A percentile compares a stretch with the other conserved stretches of the same genome.
These are phyloP conservation scores for Ligustrum vulgare DNA, from an alignment of 257 asterid species.

Conservation along the genomic window DNA sequence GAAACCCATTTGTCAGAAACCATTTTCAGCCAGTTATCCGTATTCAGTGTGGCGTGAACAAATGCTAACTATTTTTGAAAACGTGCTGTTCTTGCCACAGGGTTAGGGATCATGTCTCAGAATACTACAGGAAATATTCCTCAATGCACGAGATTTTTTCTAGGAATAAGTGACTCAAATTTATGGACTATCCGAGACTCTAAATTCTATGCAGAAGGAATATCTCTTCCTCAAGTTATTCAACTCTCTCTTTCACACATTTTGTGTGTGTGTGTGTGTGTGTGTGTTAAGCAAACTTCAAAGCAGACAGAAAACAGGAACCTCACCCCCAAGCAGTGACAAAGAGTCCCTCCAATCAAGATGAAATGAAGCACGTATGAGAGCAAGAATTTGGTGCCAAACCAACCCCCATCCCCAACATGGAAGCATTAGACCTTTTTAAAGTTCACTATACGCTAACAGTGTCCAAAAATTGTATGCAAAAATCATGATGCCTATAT, in stretches of 20 bases:
- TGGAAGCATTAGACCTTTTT: neutral
- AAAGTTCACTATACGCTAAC: neutral
- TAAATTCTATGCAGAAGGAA: neutral
- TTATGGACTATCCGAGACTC: neutral
- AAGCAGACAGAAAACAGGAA: neutral
- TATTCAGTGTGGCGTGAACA: neutral
- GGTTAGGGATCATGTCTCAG: neutral
- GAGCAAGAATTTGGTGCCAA: neutral
- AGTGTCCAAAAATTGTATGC: neutral
- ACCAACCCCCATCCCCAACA: neutral
- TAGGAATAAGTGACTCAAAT: neutral
- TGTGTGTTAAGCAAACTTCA: neutral
- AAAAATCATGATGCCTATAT: neutral
- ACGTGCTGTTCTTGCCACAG: neutral
- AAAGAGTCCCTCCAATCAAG: neutral
- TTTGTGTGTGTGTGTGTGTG: no score
- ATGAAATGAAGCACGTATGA: neutral
- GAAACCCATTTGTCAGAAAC: neutral
- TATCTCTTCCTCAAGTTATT: neutral
- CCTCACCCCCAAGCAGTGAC: neutral
- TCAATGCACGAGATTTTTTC: neutral
- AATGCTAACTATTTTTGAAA: neutral
- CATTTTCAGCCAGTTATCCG: neutral
- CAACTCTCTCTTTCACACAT: neutral
- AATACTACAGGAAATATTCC: neutral